These are phyloP conservation scores for Didymella exigua DNA, from an alignment of 2,329 filamentous ascomycete species.

Conservation along the genomic window DNA sequence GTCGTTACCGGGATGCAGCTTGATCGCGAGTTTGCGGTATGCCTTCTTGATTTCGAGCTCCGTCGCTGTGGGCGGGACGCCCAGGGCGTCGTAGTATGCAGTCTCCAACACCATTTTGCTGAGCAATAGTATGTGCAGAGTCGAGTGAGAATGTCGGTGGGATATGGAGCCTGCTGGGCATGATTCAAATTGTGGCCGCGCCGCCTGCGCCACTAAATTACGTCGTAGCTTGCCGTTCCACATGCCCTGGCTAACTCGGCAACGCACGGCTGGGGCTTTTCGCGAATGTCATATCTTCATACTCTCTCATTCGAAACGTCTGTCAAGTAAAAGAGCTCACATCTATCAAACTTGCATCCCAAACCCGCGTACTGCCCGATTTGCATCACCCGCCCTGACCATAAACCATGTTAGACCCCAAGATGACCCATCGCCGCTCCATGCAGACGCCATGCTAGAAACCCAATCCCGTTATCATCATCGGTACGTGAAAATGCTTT, in stretches of 20 bases:
- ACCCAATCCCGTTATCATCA: constrained; percentile 36
- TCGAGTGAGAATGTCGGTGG: constrained; percentile 19
- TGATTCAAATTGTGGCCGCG: constrained; percentile 10
- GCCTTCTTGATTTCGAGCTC: constrained; percentile 97
- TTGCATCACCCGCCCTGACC: constrained; percentile 35
- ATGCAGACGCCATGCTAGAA: constrained; percentile 49
- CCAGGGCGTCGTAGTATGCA: constrained; percentile 84
- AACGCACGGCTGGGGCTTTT: constrained; percentile 15
- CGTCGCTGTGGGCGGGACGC: constrained; percentile 81
- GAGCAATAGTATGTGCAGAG: constrained; percentile 2
- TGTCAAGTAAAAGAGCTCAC: constrained; percentile 34
- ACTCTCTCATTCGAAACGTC: constrained; percentile 31
- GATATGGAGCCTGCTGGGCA: constrained; percentile 17
- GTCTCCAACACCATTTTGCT: constrained; percentile 81
- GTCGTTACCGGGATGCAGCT: constrained; percentile 78
- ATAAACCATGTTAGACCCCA: constrained; percentile 37
- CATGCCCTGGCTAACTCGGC: constrained; percentile 7
- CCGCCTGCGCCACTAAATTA: constrained; percentile 16
- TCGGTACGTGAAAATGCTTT: constrained; percentile 36
- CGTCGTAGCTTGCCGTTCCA: constrained; percentile 19
- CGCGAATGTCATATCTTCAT: neutral
- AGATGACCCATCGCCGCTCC: constrained; percentile 43
- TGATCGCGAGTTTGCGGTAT: constrained; percentile 88
- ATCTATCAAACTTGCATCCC: constrained; percentile 37
- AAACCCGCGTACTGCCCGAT: constrained; percentile 20